These are phyloP conservation scores for Geranomyces michiganensis DNA, from an alignment of 192 early-diverging fungal genomes.

Conservation along the genomic window DNA sequence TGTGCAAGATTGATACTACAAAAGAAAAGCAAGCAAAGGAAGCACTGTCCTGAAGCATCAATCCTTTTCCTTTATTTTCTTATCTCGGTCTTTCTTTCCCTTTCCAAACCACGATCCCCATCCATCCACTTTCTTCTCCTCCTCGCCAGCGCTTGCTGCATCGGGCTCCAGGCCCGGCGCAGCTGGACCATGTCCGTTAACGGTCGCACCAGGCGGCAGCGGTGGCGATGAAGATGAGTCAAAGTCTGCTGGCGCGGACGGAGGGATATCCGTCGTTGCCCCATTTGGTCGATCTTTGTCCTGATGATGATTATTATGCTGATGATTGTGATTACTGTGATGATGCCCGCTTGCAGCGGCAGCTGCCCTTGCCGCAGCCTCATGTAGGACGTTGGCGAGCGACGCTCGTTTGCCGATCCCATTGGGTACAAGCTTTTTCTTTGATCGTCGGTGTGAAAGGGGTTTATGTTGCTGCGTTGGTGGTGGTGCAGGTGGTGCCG, in stretches of 20 bases:
- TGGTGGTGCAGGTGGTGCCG: background rate
- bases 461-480: background rate
- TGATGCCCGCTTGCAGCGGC: too few relatives aligned
- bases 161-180: background rate
- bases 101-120: slow-evolving; percentile 35
- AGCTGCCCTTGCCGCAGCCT: background rate
- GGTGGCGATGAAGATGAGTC: background rate
- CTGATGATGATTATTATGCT: background rate
- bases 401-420: background rate
- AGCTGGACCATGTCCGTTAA: background rate
- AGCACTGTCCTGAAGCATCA: too few relatives aligned
- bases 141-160: background rate
- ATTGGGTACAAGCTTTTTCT: background rate
- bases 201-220: background rate
- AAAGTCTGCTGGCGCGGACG: background rate
- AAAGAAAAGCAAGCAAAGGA: too few relatives aligned
- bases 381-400: background rate
- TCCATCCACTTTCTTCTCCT: slow-evolving; percentile 20
- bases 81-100: slow-evolving; percentile 20
- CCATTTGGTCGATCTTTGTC: background rate
- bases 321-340: background rate
- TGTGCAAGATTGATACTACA: too few relatives aligned
- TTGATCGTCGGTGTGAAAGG: background rate
- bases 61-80: background rate
- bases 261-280: background rate